Evolutionary conservation across 495 filamentous ascomycete species (phyloP), one percentile per base, ranked within the genome.

Genomic region (Achaetomiella virescens): DNA sequence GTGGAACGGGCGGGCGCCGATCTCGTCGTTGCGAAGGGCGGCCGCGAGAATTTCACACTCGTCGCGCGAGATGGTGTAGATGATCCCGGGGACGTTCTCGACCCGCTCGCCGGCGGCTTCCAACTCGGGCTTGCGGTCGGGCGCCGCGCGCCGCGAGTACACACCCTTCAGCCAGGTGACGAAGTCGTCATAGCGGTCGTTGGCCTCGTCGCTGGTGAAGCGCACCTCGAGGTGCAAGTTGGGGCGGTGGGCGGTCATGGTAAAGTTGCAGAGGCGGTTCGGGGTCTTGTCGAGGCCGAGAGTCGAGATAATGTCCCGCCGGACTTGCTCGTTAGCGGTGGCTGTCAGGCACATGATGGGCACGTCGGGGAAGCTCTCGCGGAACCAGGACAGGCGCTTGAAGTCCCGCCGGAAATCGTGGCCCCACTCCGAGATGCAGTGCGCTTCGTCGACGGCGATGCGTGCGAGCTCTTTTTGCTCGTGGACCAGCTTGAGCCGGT

Each of bases 381-480:
- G 89, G 74, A 97, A 95, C 83, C 88, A 96, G 7, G 83, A 84
- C n/a, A 97, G 80, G 22, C 85, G 79, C 61, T 90, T 89, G 71
- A 96, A 97, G 31, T 90, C 85, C 17, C 87, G 87, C n/a, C 92
- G 87, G 64, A 97, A 97, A 68, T 97, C 92, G 67, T 97, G 91
- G 17, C 92, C 92, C 92, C 92, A 97, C 84, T 97, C 91, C 10
- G 87, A 91, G 59, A 97, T 96, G 67, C 92, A 97, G 67, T 97
- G 92, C 14, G 92, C 92, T 72, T 97, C 92, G 70, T 97, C 92
- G 44, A 97, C 84, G 42, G 85, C 92, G 60, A 97, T 82, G 10
- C 92, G 83, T 11, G 85, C 82, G 6, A 97, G 80, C 68, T 97
- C 89, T 21, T 82, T 78, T 68, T 96, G 91, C 43, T 79, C 68